A percentile compares a stretch with the other conserved stretches of the same genome.
These are phyloP conservation scores for Thymus mandschuricus DNA, from an alignment of 257 asterid species.

Conservation along the genomic window DNA sequence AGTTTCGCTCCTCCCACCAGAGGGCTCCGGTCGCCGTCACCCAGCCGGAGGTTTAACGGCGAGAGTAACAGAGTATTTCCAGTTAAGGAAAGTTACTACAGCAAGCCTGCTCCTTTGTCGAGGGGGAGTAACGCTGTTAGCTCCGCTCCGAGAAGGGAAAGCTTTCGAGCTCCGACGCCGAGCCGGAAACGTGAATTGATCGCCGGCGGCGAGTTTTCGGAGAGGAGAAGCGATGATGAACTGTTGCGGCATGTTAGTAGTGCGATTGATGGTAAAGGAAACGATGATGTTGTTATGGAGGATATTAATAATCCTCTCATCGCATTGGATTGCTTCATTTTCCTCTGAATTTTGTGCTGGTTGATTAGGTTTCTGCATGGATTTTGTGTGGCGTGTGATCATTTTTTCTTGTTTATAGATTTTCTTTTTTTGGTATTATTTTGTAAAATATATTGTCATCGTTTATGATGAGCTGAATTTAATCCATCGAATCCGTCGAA, in stretches of 20 bases:
- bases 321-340: conserved; percentile 90
- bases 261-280: conserved; percentile 41
- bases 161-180: conserved; percentile 36
- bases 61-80: conserved; percentile 39
- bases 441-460: neutral
- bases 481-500: no score
- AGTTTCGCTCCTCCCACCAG: conserved; percentile 36
- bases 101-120: conserved; percentile 18
- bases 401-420: neutral
- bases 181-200: conserved; percentile 37
- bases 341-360: conserved; percentile 39
- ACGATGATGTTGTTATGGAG: conserved; percentile 64
- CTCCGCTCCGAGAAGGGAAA: conserved; percentile 40
- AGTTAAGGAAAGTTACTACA: conserved; percentile 29
- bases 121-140: conserved; percentile 32
- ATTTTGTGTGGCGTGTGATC: conserved; percentile 34
- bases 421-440: neutral
- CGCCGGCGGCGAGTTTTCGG: conserved; percentile 9
- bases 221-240: conserved; percentile 28
- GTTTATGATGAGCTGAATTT: no score
- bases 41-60: conserved; percentile 54
- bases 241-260: conserved; percentile 31
- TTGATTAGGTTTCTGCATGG: conserved; percentile 14
- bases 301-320: conserved; percentile 72
- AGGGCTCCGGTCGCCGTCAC: conserved; percentile 69